Conservation (phyloP, 2,329 filamentous ascomycete genomes). For the Aspergillus caelatus region DNA sequence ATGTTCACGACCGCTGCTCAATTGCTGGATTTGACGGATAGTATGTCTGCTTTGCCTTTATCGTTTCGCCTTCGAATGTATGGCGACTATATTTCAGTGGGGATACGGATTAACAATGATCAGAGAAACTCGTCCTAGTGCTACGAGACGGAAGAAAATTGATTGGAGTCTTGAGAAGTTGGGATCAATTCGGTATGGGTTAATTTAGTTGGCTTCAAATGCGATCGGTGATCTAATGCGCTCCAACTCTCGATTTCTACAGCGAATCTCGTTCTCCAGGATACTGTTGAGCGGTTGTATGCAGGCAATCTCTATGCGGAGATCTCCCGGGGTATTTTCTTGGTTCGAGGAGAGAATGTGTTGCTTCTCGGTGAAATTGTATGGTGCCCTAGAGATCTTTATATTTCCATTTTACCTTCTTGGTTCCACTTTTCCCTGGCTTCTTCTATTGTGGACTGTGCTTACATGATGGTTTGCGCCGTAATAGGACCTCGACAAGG, state of each 20-base stretch:
- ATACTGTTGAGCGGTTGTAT: slow-evolving; percentile 87
- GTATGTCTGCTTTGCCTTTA: slow-evolving; percentile 57
- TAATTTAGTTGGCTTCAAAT: not conserved
- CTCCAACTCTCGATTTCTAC: slow-evolving; percentile 9
- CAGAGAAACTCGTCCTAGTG: slow-evolving; percentile 93
- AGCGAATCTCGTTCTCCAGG: slow-evolving; percentile 95
- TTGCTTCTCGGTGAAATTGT: slow-evolving; percentile 88
- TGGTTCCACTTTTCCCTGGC: not conserved
- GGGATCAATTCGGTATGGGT: slow-evolving; percentile 91
- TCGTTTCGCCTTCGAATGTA: not conserved
- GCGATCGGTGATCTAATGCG: slow-evolving; percentile 4
- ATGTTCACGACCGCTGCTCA: slow-evolving; percentile 99
- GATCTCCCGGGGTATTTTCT: slow-evolving; percentile 80
- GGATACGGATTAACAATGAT: not conserved
- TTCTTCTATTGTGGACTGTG: not conserved
- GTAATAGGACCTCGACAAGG: slow-evolving; percentile 83
- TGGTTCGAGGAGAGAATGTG: slow-evolving; percentile 97
- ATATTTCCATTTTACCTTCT: not conserved
- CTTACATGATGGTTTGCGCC: slow-evolving; percentile 8
- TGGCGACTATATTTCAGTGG: not conserved
- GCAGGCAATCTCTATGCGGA: slow-evolving; percentile 77
- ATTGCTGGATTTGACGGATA: slow-evolving; percentile 93
- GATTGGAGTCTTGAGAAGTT: slow-evolving; percentile 87
- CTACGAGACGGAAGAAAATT: slow-evolving; percentile 93
- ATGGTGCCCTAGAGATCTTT: slow-evolving; percentile 24